Percentiles rank a stretch among this genome's conserved stretches.
phyloP scores from a whole-genome alignment of 1,284 basidiomycete species.

The Anthracocystis setariae region DNA sequence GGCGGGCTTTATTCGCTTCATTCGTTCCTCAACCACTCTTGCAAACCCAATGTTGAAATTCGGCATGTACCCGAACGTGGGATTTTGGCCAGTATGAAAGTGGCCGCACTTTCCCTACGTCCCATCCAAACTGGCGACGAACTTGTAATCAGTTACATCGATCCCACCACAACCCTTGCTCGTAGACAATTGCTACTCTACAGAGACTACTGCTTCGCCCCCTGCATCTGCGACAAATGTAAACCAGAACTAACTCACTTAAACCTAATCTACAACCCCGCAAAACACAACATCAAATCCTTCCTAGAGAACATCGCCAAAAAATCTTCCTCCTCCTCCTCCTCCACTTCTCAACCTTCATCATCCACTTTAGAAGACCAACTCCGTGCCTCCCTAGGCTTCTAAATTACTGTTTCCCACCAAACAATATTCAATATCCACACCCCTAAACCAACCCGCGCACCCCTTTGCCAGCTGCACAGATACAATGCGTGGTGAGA shows the following conservation, averaged over 20 bases:
- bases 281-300: conserved; percentile 20
- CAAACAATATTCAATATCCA: not conserved
- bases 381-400: conserved; percentile 53
- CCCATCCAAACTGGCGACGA: conserved; percentile 80
- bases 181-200: conserved; percentile 74
- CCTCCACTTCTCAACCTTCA: not conserved
- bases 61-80: conserved; percentile 75
- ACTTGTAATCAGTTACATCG: conserved; percentile 78
- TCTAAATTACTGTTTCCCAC: conserved; percentile 6
- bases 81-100: conserved; percentile 73
- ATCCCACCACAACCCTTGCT: conserved; percentile 73
- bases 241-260: conserved; percentile 70
- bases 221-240: conserved; percentile 75
- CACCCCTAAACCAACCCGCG: not conserved
- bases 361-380: conserved; percentile 48
- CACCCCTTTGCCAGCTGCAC: not conserved
- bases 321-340: conserved; percentile 12
- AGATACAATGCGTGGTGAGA: no score
- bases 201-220: conserved; percentile 63
- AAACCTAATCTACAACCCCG: conserved; percentile 16
- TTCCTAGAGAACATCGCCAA: conserved; percentile 28
- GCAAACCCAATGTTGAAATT: conserved; percentile 79
- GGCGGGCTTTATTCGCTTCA: conserved; percentile 87
- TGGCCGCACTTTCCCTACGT: conserved; percentile 76
- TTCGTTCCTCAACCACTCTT: conserved; percentile 86